Evolutionary conservation across 371 early-diverging fungal species (phyloP), one percentile per base, ranked within the genome.

Genomic region (Mucor saturninus): DNA sequence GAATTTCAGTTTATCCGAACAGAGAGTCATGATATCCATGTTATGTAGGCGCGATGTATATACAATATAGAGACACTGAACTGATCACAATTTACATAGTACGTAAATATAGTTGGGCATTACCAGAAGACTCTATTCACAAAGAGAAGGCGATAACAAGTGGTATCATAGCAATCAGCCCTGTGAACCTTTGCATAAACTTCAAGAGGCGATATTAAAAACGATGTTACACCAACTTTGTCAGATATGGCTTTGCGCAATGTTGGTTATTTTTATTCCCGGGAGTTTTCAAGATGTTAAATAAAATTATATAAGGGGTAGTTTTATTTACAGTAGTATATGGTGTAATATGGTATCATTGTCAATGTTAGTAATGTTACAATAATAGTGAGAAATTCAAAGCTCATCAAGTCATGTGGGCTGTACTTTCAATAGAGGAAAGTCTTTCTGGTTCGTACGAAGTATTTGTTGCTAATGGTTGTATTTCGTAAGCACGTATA

Each of bases 1-100:
- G 75, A 76, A 76, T 52, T 76, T 79, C 54, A 72, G 79, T 4
- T 57, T 86, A 45, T 58, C 72, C 21, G 80, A 81, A 31, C 83
- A 81, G 58, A 72, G 81, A 10, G 63, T 86, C 9, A 32, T 79
- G 3, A 56, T 82, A 14, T 64, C 73, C 10, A 73, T 81, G 74
- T 52, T 86, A 21, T 50, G 71, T 71, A 68, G 46, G 59, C 21
- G 1, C 21, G 1, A 21, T 21, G 1, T 61, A 28, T n/a, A 43
- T 43, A 40, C 14, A 40, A 40, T 40, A 40, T 2, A 40, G 5
- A 40, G 14, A 14, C 8, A 40, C 8, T n/a, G n/a, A 43, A 43
- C 13, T n/a, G 14, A 14, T 11, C 7, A 40, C 7, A 45, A 2
- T 15, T 4, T 1, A 28, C 28, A 26, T 28, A 48, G 48, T 48